Evolutionary conservation across 148 eudicot species (phyloP).

Genomic region (Fagopyrum homotropicum): DNA sequence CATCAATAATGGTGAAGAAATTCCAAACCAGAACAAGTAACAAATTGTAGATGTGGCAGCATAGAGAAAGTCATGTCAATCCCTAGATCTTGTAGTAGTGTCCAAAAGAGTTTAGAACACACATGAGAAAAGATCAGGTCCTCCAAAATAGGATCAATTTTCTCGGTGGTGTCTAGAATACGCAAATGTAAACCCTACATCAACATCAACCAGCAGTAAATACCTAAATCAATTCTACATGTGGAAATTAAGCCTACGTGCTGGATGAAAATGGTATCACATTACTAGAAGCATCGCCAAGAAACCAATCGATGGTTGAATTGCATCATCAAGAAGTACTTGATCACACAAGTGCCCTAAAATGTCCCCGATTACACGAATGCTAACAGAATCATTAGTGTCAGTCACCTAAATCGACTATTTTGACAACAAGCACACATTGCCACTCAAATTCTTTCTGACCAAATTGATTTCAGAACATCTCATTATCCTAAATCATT

Average conservation of each 20-base stretch:
- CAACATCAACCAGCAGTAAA: background rate
- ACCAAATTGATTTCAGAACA: background rate
- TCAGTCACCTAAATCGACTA: background rate
- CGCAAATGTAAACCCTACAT: background rate
- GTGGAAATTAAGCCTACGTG: background rate
- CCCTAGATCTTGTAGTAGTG: background rate
- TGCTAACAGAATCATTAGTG: background rate
- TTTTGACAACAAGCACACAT: background rate
- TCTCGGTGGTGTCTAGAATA: background rate
- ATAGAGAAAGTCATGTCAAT: background rate
- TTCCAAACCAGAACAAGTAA: background rate
- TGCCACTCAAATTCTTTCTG: background rate
- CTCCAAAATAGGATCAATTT: background rate
- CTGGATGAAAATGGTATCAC: background rate
- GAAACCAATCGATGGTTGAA: background rate
- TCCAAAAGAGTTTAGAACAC: background rate
- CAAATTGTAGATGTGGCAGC: background rate
- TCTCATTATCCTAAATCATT: background rate
- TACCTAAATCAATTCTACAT: background rate
- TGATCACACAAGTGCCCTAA: constrained; percentile 2
- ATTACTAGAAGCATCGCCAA: background rate
- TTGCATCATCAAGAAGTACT: background rate
- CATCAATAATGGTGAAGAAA: background rate
- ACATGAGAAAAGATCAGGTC: background rate
- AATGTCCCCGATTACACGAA: background rate